Evolutionary conservation across 129 eudicot species (phyloP).

Genomic region (Escallonia rubra): DNA sequence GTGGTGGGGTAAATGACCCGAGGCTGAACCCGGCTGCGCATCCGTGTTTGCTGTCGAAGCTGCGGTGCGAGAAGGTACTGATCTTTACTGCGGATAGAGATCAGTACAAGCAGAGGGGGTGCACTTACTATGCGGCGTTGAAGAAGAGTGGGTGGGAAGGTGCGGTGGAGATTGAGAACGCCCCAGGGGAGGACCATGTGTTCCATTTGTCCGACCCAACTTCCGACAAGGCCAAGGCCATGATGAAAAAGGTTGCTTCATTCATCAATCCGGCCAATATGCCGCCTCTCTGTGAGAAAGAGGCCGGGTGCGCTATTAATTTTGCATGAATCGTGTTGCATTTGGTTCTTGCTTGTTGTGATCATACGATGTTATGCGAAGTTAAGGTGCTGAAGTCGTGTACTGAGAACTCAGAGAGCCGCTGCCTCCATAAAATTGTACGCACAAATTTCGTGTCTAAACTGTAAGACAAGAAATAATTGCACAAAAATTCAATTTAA

Average conservation of each 20-base stretch:
- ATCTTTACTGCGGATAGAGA: not conserved
- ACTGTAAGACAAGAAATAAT: too few relatives aligned
- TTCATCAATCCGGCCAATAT: not conserved
- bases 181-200: not conserved
- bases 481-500: too few relatives aligned
- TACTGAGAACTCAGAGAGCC: too few relatives aligned
- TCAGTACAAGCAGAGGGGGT: not conserved
- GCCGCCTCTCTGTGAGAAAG: too few relatives aligned
- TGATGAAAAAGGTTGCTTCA: not conserved
- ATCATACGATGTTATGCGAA: too few relatives aligned
- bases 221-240: not conserved
- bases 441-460: too few relatives aligned
- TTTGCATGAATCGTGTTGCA: too few relatives aligned
- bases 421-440: too few relatives aligned
- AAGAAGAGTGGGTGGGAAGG: conserved; percentile 1
- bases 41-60: not conserved
- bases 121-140: not conserved
- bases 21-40: not conserved
- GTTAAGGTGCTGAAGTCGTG: too few relatives aligned
- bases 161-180: not conserved
- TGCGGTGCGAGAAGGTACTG: not conserved
- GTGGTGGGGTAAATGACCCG: not conserved
- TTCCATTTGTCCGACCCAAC: not conserved
- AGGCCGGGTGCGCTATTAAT: too few relatives aligned
- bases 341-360: too few relatives aligned